Evolutionary conservation across 179 eudicot genomes (phyloP).

Genomic region (Silene coronaria): DNA sequence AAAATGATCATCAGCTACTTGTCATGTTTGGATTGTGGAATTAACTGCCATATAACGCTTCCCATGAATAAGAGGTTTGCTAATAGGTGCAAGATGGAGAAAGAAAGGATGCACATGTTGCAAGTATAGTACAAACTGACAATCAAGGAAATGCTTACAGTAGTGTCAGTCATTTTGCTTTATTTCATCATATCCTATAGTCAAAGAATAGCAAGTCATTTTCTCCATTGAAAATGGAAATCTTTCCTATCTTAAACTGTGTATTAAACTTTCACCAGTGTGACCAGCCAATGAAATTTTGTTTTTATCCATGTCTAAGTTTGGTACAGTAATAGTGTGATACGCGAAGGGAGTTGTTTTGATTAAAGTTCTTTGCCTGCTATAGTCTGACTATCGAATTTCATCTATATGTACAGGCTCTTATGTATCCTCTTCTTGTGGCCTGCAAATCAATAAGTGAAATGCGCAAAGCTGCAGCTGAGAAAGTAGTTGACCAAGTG

Average conservation of each 20-base stretch:
- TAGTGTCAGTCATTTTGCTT: neutral
- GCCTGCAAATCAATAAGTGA: conserved; percentile 98
- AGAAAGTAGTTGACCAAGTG: conserved; percentile 93
- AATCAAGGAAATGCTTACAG: neutral
- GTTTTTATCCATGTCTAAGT: neutral
- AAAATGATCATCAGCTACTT: neutral
- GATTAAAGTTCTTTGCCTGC: neutral
- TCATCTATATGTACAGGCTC: conserved; percentile 54
- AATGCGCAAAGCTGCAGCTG: conserved; percentile 86
- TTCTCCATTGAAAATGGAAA: neutral
- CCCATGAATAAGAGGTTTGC: neutral
- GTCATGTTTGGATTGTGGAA: neutral
- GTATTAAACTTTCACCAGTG: neutral
- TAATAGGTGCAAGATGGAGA: conserved; percentile 5
- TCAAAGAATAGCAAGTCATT: neutral
- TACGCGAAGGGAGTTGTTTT: neutral
- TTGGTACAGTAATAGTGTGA: neutral
- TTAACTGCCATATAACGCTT: neutral
- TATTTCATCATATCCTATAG: neutral
- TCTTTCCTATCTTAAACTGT: neutral
- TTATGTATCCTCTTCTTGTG: conserved; percentile 98
- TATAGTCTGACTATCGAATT: neutral
- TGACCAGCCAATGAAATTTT: neutral
- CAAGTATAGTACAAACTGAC: neutral
- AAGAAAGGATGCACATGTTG: neutral